Percentiles rank a stretch among this genome's conserved stretches.
These are phyloP conservation scores for Davidsoniella australis DNA, from an alignment of 2,329 filamentous ascomycete genomes.

Conservation along the genomic window DNA sequence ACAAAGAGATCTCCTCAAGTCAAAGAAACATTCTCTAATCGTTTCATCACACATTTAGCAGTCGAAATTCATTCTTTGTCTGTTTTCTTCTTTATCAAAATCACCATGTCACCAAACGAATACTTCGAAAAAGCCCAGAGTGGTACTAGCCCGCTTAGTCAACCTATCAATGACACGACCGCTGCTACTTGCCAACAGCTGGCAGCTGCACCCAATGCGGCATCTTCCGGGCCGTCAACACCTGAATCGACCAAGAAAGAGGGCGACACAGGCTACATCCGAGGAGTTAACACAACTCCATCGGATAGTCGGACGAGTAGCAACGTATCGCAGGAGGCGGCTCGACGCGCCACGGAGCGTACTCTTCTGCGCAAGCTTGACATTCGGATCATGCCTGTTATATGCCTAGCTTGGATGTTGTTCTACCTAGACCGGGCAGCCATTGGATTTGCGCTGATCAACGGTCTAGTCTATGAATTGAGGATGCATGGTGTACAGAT, in stretches of 20 bases:
- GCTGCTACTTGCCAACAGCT: not conserved
- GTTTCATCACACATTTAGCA: too few species aligned
- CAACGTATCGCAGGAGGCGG: not conserved
- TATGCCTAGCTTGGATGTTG: constrained; percentile 13
- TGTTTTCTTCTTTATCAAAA: too few species aligned
- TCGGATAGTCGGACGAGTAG: not conserved
- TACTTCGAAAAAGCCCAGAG: not conserved
- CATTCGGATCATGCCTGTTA: constrained; percentile 10
- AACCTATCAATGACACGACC: not conserved
- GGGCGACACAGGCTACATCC: constrained; percentile 5
- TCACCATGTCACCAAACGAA: not conserved
- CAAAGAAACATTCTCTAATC: too few species aligned
- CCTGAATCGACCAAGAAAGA: constrained; percentile 6
- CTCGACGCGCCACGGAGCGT: too few species aligned
- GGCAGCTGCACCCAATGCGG: not conserved
- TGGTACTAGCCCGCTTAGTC: not conserved
- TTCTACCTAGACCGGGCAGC: constrained; percentile 19
- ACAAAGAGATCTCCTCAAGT: too few species aligned
- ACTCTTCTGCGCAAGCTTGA: constrained; percentile 12
- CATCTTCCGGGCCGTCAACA: not conserved
- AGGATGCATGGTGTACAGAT: constrained; percentile 44
- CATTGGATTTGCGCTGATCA: constrained; percentile 21
- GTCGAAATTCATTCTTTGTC: too few species aligned
- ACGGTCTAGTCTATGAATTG: constrained; percentile 41
- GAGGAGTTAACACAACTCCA: not conserved